Conservation (phyloP, 495 filamentous ascomycete species). For the Amniculicola lignicola region DNA sequence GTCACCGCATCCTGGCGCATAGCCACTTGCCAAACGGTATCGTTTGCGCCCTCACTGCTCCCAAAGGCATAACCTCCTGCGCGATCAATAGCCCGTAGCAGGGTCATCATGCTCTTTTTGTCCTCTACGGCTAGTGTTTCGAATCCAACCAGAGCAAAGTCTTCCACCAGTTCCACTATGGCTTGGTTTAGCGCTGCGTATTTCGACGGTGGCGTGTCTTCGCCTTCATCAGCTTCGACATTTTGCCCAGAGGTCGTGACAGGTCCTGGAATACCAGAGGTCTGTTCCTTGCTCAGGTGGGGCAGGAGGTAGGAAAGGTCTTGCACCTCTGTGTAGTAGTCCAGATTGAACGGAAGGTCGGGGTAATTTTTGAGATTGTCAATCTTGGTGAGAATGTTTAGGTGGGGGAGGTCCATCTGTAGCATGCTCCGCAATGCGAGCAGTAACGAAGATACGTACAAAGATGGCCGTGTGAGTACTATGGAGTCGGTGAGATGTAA, state of each 20-base stretch:
- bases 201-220: constrained; percentile 48
- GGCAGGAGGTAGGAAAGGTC: constrained; percentile 82
- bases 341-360: constrained; percentile 84
- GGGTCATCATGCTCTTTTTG: constrained; percentile 89
- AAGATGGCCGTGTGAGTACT: constrained; percentile 82
- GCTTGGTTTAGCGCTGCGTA: constrained; percentile 81
- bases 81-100: constrained; percentile 82
- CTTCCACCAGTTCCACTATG: constrained; percentile 79
- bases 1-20: constrained; percentile 79
- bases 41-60: constrained; percentile 84
- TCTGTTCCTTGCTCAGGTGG: constrained; percentile 53
- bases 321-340: constrained; percentile 98
- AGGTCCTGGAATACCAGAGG: constrained; percentile 23
- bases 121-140: constrained; percentile 95
- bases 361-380: constrained; percentile 81
- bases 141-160: constrained; percentile 83
- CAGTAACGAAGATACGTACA: constrained; percentile 90
- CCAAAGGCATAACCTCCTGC: constrained; percentile 93
- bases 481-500: constrained; percentile 90
- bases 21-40: constrained; percentile 87
- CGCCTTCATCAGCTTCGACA: constrained; percentile 52
- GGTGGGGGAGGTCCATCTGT: constrained; percentile 90
- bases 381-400: constrained; percentile 96
- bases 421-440: constrained; percentile 94
- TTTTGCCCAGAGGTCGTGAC: constrained; percentile 42